Percentiles rank a stretch among this genome's conserved stretches.
Evolutionary conservation across 225 moss, liverwort and hornwort species (phyloP).

Genomic region (Pseudoscleropodium purum): DNA sequence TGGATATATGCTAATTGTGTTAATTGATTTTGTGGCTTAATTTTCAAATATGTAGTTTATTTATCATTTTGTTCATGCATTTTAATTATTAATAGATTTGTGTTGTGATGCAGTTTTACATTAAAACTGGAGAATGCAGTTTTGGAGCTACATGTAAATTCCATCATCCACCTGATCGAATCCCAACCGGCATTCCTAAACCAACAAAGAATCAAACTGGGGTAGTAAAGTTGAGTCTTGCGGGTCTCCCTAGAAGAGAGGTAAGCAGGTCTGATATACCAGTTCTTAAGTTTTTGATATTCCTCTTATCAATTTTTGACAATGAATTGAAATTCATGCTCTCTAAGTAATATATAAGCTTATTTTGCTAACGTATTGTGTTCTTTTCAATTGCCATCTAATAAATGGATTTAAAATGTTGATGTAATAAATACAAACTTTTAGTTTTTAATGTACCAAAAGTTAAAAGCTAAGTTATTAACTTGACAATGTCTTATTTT

Average conservation of each 20-base stretch:
- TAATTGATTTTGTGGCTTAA: not conserved
- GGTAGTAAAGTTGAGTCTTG: conserved; percentile 64
- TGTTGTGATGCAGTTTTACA: conserved; percentile 40
- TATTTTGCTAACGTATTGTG: not conserved
- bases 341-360: too few relatives aligned
- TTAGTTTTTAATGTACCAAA: not conserved
- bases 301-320: not conserved
- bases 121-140: conserved; percentile 92
- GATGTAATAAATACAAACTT: not conserved
- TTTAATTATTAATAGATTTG: not conserved
- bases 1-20: not conserved
- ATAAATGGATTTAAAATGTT: not conserved
- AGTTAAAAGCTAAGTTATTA: not conserved
- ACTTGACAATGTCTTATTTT: not conserved
- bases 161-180: conserved; percentile 77
- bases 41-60: fast-evolving
- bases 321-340: not conserved
- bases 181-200: conserved; percentile 35
- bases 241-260: conserved; percentile 98
- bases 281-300: not conserved
- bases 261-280: conserved; percentile 30
- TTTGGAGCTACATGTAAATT: conserved; percentile 86
- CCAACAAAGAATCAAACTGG: conserved; percentile 26
- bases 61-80: not conserved
- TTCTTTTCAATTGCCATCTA: too few relatives aligned